Evolutionary conservation across 768 basidiomycete species (phyloP), one percentile per base, ranked within the genome.

Genomic region (Tricholoma hemisulphureum): DNA sequence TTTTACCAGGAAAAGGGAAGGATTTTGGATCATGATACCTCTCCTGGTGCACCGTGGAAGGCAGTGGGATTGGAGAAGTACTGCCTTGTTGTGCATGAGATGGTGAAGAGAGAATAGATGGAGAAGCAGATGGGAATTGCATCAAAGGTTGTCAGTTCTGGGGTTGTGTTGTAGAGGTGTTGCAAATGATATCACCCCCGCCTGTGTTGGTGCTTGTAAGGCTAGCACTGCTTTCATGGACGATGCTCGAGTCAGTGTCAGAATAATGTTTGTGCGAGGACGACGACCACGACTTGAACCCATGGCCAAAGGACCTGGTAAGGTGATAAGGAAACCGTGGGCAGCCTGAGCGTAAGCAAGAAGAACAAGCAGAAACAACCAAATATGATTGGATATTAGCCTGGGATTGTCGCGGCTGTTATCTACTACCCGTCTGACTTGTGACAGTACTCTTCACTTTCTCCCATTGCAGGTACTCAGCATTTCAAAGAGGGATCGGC

Each of bases 1-100:
- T 81, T 70, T 94, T 87, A 32, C 92, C 93, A 26, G 92, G 93
- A 80, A 96, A 94, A 1, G 95, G 93, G 72, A 89, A 89, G 35
- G 96, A 77, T 69, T 97, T 97, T 24, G 83, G 75, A 63, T 85
- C 83, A 60, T 84, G 84, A 72, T 89, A 95, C 72, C 80, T 91
- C 28, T 79, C 77, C 68, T 86, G 72, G 71, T 93, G 91, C 28
- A 82, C 81, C 10, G 84, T 79, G 24, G 88, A 86, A 8, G 85
- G 81, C 13, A 85, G 83, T 35, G 93, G 93, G 34, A 94, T 83
- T n/a, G 90, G 89, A 5, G 91, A 93, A 10, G 83, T 80, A 34
- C 81, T 83, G 49, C 81, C 77, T 58, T 84, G 81, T 54, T 80
- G 77, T 3, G 78, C 76, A 65, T 77, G 81, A 18, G 85, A 80